Base-by-base conservation (phyloP, 805 yeast genomes). In the Metschnikowia corniflorae region DNA sequence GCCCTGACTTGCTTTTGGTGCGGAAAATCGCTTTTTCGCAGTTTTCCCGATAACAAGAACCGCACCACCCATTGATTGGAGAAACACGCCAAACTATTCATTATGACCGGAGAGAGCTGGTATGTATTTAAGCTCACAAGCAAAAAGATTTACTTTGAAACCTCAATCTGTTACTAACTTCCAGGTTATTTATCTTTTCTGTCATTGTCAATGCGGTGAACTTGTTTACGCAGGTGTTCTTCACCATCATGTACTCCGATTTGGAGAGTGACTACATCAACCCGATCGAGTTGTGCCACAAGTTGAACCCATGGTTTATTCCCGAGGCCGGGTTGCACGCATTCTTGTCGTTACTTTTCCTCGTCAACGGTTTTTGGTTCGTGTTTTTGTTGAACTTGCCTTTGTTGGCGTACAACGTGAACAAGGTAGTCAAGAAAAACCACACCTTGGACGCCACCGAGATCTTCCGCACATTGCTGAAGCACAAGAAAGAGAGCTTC, bases 381-480 rank as follows among this genome's bases (percentile, higher is more conserved):
- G 79, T 87, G 16, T 82, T 91, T 62, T 65, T 89, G 54, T 61
- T 93, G 57, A 86, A 86, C 63, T 66, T 80, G 48, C 97, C 97
- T 31, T 70, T 93, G 45, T 65, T 86, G 37, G 93, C 88, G 19
- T 93, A 73, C 73, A 93, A 93, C 60, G 79, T 70, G 42, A 82
- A 83, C 70, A 86, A 86, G 63, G 77, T 86, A 55, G 65, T 81
- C 61, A 78, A 77, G 53, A 87, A 86, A 64, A 80, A 81, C 60
- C 89, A 91, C 60, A 69, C 86, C 46, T 78, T 89, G 61, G 98
- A 93, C 63, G 97, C 97, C 41, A 91, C 98, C 29, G 97, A 91
- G 64, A 93, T 91, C 55, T 93, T 93, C 69, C 79, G 97, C 71
- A 89, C 97, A 27, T 76, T 91, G 57, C 77, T 86, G 53, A 86